A percentile compares a stretch with the other conserved stretches of the same genome.
Evolutionary conservation across 495 filamentous ascomycete species (phyloP).

Genomic region (Lasiosphaeria hispida): DNA sequence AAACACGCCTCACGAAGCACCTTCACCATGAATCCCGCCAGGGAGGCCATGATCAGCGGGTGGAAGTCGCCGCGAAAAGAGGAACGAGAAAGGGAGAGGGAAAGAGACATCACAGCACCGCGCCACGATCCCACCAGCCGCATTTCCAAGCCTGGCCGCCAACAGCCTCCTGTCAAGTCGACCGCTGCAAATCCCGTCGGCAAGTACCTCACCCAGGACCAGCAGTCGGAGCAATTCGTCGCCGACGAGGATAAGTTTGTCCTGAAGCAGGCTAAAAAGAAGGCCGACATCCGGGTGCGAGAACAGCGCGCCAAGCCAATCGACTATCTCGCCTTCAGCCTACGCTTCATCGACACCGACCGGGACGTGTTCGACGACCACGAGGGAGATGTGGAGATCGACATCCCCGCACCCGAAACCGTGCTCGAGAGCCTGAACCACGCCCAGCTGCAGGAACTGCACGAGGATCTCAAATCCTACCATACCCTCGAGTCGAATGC

Average conservation of each 20-base stretch:
- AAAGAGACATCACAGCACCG: constrained; percentile 43
- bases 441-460: constrained; percentile 70
- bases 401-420: constrained; percentile 76
- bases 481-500: constrained; percentile 72
- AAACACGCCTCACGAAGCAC: no score
- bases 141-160: constrained; percentile 40
- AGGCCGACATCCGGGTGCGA: constrained; percentile 93
- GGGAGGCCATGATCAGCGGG: constrained; percentile 49
- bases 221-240: constrained; percentile 81
- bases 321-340: constrained; percentile 90
- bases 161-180: constrained; percentile 29
- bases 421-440: constrained; percentile 74
- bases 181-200: constrained; percentile 20
- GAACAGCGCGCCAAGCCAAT: constrained; percentile 89
- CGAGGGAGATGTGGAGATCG: constrained; percentile 65
- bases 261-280: constrained; percentile 95
- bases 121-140: constrained; percentile 44
- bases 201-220: constrained; percentile 54
- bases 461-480: constrained; percentile 85
- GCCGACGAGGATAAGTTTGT: constrained; percentile 96
- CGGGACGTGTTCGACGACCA: constrained; percentile 79
- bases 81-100: constrained; percentile 16
- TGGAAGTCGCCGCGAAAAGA: constrained; percentile 34
- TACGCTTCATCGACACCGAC: constrained; percentile 83
- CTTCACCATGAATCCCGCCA: constrained; percentile 42